phyloP scores from a whole-genome alignment of 2,329 filamentous ascomycete genomes.

The Cytospora leucostoma region DNA sequence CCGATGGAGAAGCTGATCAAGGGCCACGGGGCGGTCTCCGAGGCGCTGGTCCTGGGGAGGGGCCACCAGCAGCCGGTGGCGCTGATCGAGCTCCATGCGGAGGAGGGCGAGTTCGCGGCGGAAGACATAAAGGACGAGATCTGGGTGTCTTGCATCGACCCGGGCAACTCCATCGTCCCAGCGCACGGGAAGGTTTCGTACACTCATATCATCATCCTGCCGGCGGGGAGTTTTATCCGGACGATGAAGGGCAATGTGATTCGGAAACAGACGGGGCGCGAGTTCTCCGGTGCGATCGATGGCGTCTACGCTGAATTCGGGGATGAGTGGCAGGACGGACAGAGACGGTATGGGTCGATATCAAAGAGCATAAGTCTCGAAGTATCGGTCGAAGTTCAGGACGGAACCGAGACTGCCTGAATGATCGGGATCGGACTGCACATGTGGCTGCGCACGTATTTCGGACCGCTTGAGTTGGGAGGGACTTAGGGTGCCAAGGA shows the following conservation, averaged over 20 bases:
- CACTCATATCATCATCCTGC: conserved; percentile 11
- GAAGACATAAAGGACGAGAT: not conserved
- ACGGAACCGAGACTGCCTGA: not conserved
- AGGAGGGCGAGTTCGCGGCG: not conserved
- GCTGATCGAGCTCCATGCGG: conserved; percentile 5
- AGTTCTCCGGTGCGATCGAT: conserved; percentile 2
- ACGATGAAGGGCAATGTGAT: conserved; percentile 18
- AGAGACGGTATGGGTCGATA: conserved; percentile 16
- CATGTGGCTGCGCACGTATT: not conserved
- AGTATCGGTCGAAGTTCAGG: conserved; percentile 5
- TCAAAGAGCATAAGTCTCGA: conserved; percentile 12
- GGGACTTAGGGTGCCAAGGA: not conserved
- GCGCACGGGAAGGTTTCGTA: conserved; percentile 5
- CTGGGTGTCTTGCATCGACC: conserved; percentile 5
- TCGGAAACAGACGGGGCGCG: conserved; percentile 10
- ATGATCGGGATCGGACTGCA: not conserved
- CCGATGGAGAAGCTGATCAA: conserved; percentile 13
- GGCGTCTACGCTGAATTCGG: conserved; percentile 6
- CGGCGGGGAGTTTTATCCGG: conserved; percentile 9
- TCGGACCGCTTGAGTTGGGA: not conserved
- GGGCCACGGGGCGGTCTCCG: not conserved
- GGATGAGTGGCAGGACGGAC: conserved; percentile 18
- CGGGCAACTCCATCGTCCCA: not conserved
- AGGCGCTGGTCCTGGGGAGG: not conserved
- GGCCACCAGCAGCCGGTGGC: not conserved